phyloP scores from a whole-genome alignment of 768 basidiomycete genomes.

The Leccinum broughii region DNA sequence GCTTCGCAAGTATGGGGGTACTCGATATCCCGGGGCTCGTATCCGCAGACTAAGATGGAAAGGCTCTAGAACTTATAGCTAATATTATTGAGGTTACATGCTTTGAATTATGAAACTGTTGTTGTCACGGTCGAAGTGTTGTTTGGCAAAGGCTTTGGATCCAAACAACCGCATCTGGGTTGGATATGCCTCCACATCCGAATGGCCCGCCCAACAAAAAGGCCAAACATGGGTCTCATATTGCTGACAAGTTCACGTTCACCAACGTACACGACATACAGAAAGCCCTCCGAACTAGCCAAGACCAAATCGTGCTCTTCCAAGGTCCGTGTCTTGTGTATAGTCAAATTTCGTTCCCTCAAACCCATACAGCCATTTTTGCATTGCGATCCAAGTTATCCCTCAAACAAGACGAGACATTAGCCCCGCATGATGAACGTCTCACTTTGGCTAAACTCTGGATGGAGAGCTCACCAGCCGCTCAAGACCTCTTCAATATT shows the following conservation, averaged over 20 bases:
- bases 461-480: conserved; percentile 57
- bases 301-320: conserved; percentile 17
- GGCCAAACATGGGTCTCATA: conserved; percentile 18
- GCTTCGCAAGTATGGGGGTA: neutral
- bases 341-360: neutral
- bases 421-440: conserved; percentile 59
- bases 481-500: conserved; percentile 58
- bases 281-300: conserved; percentile 14
- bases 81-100: no score
- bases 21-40: neutral
- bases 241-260: conserved; percentile 16
- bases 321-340: conserved; percentile 21
- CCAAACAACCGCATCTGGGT: conserved; percentile 22
- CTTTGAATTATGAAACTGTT: no score
- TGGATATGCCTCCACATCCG: conserved; percentile 18
- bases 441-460: conserved; percentile 60
- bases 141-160: conserved; percentile 29
- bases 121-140: neutral
- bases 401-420: conserved; percentile 47
- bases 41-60: no score
- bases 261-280: conserved; percentile 25
- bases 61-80: no score
- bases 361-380: conserved; percentile 39
- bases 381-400: conserved; percentile 58
- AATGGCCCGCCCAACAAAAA: conserved; percentile 23